Conservation (phyloP, 1,139 yeast species). For the Tardiomyces depauwii region DNA sequence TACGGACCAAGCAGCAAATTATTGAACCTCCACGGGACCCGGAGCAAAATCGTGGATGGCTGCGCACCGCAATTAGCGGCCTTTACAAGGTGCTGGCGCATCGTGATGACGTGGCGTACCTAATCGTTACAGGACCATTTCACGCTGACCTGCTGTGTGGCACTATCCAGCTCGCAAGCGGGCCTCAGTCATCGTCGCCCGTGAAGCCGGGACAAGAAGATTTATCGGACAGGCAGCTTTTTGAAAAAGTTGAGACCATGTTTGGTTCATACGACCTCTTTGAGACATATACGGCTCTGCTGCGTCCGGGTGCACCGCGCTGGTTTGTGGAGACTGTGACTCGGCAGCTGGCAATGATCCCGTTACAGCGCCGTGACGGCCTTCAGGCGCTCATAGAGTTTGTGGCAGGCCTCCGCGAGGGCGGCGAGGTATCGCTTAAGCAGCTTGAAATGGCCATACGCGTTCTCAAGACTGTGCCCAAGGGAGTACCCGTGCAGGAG, state of each 20-base stretch:
- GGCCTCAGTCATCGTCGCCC: background rate
- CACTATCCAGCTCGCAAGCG: conserved; percentile 22
- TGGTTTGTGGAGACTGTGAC: conserved; percentile 25
- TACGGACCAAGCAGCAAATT: conserved; percentile 30
- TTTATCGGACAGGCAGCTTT: background rate
- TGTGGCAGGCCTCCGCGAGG: conserved; percentile 63
- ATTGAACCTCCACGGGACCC: background rate
- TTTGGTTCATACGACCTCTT: conserved; percentile 25
- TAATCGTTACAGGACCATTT: conserved; percentile 30
- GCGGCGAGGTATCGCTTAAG: conserved; percentile 47
- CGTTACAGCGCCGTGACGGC: conserved; percentile 54
- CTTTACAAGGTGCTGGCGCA: conserved; percentile 45
- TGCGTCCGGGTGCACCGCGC: conserved; percentile 18
- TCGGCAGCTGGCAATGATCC: conserved; percentile 41
- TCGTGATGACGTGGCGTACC: conserved; percentile 44
- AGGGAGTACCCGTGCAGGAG: background rate
- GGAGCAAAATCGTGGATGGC: conserved; percentile 21
- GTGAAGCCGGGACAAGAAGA: background rate
- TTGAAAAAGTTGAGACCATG: conserved; percentile 8
- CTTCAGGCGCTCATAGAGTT: conserved; percentile 63
- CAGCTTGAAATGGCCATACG: conserved; percentile 35
- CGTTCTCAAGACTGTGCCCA: conserved; percentile 8
- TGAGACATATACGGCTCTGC: conserved; percentile 17
- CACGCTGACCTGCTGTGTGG: conserved; percentile 55
- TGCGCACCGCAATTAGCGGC: conserved; percentile 31